phyloP scores from a whole-genome alignment of 1,284 basidiomycete species.

The Cutaneotrichosporon sp. region DNA sequence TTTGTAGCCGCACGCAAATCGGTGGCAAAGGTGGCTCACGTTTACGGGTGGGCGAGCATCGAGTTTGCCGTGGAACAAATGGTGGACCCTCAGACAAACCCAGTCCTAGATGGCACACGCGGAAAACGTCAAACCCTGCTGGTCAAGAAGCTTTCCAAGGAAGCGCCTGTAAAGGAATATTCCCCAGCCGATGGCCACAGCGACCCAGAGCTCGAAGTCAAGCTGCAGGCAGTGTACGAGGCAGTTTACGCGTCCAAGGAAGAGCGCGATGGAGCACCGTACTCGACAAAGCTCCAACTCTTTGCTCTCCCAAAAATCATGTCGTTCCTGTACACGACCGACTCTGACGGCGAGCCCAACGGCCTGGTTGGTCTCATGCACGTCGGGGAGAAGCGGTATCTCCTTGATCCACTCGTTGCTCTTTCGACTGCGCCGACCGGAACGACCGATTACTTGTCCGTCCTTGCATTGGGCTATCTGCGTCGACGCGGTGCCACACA shows the following conservation, averaged over 20 bases:
- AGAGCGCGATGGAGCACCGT: conserved; percentile 9
- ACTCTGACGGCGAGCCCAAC: neutral
- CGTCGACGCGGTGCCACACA: conserved; percentile 8
- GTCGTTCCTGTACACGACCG: conserved; percentile 14
- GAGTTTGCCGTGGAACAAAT: conserved; percentile 14
- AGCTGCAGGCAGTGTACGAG: conserved; percentile 16
- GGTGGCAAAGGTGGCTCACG: neutral
- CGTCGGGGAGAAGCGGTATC: neutral
- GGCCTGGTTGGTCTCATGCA: conserved; percentile 12
- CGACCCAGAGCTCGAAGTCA: conserved; percentile 6
- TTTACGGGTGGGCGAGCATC: conserved; percentile 7
- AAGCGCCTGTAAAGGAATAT: conserved; percentile 8
- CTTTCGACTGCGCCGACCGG: conserved; percentile 2
- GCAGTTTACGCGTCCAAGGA: conserved; percentile 10
- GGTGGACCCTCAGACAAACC: conserved; percentile 9
- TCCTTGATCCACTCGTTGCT: conserved; percentile 15
- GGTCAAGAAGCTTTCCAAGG: conserved; percentile 9
- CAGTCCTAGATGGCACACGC: conserved; percentile 7
- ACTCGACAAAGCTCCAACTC: conserved; percentile 15
- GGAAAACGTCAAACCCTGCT: conserved; percentile 8
- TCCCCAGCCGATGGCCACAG: conserved; percentile 1
- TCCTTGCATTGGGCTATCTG: conserved; percentile 11
- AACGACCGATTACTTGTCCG: conserved; percentile 14
- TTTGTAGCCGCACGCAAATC: conserved; percentile 8
- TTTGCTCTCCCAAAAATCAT: conserved; percentile 11